Conservation (phyloP, 2,329 filamentous ascomycete species). For the Aureobasidium sp. region DNA sequence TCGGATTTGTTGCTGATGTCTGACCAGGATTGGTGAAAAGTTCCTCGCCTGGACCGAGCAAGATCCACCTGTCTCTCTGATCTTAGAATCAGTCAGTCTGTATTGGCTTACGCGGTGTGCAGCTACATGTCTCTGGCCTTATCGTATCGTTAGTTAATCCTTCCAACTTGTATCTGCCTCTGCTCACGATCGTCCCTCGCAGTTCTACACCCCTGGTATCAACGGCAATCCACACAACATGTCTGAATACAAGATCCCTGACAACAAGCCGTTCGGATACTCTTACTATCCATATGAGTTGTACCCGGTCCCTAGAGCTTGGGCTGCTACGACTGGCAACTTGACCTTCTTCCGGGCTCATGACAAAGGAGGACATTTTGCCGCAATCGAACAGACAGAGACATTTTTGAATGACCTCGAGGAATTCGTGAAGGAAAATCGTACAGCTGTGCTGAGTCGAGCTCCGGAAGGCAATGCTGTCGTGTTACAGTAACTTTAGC, state of each 20-base stretch:
- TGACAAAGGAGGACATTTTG: slow-evolving; percentile 35
- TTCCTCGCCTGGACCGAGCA: slow-evolving; percentile 48
- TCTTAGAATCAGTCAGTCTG: slow-evolving; percentile 44
- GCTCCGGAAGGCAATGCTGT: not conserved
- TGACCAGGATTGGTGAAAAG: slow-evolving; percentile 48
- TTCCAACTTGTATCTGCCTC: not conserved
- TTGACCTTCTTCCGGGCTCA: slow-evolving; percentile 35
- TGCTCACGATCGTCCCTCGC: not conserved
- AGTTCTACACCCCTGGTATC: not conserved
- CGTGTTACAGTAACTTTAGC: not conserved
- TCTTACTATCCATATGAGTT: slow-evolving; percentile 40
- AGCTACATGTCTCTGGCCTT: slow-evolving; percentile 41
- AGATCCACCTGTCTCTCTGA: slow-evolving; percentile 33
- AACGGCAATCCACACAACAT: not conserved
- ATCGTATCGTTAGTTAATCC: slow-evolving; percentile 29
- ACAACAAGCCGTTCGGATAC: slow-evolving; percentile 37
- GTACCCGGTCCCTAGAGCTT: slow-evolving; percentile 31
- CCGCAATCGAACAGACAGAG: slow-evolving; percentile 31
- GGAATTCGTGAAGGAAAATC: slow-evolving; percentile 22
- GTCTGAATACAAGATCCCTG: slow-evolving; percentile 15
- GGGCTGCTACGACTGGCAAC: slow-evolving; percentile 33
- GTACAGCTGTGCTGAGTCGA: not conserved
- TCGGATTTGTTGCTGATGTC: not conserved
- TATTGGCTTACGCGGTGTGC: slow-evolving; percentile 48
- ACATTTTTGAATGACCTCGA: slow-evolving; percentile 29